Conservation (phyloP, 768 basidiomycete genomes). For the Tephrocybe sp. region DNA sequence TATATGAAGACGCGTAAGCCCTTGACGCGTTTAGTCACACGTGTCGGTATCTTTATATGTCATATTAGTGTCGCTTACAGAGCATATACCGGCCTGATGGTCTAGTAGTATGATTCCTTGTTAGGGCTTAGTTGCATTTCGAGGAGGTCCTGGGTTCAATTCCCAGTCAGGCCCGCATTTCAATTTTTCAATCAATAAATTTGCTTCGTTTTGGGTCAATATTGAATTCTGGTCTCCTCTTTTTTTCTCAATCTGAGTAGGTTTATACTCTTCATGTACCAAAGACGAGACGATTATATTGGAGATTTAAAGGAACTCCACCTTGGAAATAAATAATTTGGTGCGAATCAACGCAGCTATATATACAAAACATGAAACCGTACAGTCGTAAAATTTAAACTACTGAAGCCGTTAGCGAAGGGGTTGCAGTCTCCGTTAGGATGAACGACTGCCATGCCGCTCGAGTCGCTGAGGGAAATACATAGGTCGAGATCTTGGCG, state of each 20-base stretch:
- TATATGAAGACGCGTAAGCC: slow-evolving; percentile 40
- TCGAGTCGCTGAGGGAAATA: slow-evolving; percentile 55
- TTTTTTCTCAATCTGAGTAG: no score
- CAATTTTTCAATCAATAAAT: no score
- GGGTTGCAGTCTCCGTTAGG: slow-evolving; percentile 34
- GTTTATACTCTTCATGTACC: no score
- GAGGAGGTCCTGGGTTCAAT: slow-evolving; percentile 91
- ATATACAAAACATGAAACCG: no score
- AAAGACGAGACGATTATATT: no score
- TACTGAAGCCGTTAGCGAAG: slow-evolving; percentile 14
- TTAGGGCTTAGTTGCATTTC: slow-evolving; percentile 45
- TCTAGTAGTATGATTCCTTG: slow-evolving; percentile 66
- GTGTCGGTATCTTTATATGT: neutral
- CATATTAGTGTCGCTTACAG: neutral
- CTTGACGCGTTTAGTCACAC: slow-evolving; percentile 9
- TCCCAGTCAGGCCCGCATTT: slow-evolving; percentile 54
- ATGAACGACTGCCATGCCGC: slow-evolving; percentile 57
- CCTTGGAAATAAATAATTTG: no score
- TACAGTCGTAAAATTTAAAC: neutral
- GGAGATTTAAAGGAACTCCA: no score
- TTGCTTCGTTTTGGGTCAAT: no score
- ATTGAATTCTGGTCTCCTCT: no score
- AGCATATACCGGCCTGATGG: slow-evolving; percentile 40
- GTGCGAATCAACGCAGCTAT: no score
- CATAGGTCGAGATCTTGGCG: slow-evolving; percentile 50